Base-by-base conservation (phyloP, 2,329 filamentous ascomycete genomes). In the Colletotrichum tropicicola region DNA sequence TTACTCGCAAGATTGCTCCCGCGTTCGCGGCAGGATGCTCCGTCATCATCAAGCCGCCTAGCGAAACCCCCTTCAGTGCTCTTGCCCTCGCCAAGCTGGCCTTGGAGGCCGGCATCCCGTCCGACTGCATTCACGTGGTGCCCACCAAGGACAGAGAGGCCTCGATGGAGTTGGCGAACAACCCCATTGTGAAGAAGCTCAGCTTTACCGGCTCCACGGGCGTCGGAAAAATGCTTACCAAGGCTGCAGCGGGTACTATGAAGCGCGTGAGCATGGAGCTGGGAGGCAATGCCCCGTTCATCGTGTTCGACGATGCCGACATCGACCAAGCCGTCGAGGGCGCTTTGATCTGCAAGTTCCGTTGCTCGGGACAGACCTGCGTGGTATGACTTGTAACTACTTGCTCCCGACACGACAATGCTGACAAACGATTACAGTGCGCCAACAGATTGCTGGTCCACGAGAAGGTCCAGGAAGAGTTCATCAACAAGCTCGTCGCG, bases 211-310 rank as follows among this genome's bases (percentile, higher is more conserved):
- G 91, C 19, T 92, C 68, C 12, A 82, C 80, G 0, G 68, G 72
- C 5, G 78, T 81, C 15, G 80, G 80, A 10, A 78, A 75, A 66
- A 70, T 80, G 35, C 82, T 92, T 43, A 92, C 92, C 88, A 90
- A 89, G 79, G 90, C 92, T 74, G 87, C 88, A 2, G 82, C 90
- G 0, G 84, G 85, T 10, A 92, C 89, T 0, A 76, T 92, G 48
- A 92, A 93, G 83, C 92, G 92, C 75, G 83, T 92, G 2, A 90
- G 88, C 1, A 91, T 92, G 73, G 91, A 93, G 72, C 84, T 93
- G 5, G 91, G 91, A 30, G 91, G 91, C 21, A 93, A 92, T 73
- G 89, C 90, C 0, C 91, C 91, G 1, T 92, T 92, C 75, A 92
- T 93, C 65, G 89, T 93, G 37, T 93, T 93, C 70, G 90, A 92